These are phyloP conservation scores for Flammula alnicola DNA, from an alignment of 1,284 basidiomycete species.

Conservation along the genomic window DNA sequence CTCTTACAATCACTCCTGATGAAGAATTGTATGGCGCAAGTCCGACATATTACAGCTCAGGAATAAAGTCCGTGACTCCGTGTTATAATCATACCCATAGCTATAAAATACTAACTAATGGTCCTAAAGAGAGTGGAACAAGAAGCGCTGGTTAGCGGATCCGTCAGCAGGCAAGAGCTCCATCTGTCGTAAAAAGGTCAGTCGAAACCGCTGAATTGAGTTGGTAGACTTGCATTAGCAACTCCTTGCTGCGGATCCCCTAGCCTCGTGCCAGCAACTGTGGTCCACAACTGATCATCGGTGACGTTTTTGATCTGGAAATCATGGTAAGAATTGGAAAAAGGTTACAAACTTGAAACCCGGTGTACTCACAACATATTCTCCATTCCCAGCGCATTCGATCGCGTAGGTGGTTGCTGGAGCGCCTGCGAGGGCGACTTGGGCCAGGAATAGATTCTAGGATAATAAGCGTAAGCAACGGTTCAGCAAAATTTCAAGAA, in stretches of 20 bases:
- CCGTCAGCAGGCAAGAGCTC: constrained; percentile 12
- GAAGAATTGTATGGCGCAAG: too few relatives aligned
- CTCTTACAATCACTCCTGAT: too few relatives aligned
- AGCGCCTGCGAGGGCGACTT: not conserved
- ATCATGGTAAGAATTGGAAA: not conserved
- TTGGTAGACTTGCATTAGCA: constrained; percentile 1
- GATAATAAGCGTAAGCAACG: not conserved
- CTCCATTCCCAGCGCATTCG: constrained; percentile 10
- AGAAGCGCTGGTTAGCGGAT: constrained; percentile 13
- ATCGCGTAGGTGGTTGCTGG: constrained; percentile 10
- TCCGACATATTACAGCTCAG: too few relatives aligned
- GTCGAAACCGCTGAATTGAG: not conserved
- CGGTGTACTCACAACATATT: constrained; percentile 11
- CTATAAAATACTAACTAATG: too few relatives aligned
- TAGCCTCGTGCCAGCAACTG: constrained; percentile 6
- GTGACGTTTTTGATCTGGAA: constrained; percentile 12
- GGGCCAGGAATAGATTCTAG: constrained; percentile 9
- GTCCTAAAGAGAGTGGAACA: constrained; percentile 13
- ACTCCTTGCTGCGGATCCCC: constrained; percentile 14
- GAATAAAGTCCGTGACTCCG: too few relatives aligned
- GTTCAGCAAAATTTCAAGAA: not conserved
- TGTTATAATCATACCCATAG: too few relatives aligned
- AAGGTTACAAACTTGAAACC: not conserved
- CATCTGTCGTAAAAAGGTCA: not conserved
- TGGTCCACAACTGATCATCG: constrained; percentile 13